Evolutionary conservation across 1,139 yeast genomes (phyloP).

Genomic region (Candida buenavistaensis): DNA sequence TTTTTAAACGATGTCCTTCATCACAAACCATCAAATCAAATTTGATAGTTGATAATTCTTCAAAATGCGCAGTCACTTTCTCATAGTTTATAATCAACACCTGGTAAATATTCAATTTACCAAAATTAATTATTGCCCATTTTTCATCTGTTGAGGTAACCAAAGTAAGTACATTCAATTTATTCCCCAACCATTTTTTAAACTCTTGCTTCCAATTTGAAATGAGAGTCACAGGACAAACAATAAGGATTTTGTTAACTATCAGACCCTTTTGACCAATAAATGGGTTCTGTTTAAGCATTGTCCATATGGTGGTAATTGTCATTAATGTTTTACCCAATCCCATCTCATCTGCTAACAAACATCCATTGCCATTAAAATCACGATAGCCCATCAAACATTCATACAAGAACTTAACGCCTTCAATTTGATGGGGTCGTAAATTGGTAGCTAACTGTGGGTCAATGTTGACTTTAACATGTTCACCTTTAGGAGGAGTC

Average conservation of each 20-base stretch:
- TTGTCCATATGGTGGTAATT: constrained; percentile 80
- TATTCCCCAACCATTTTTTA: constrained; percentile 83
- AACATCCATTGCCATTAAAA: constrained; percentile 65
- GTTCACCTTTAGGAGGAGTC: constrained; percentile 15
- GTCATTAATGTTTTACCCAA: constrained; percentile 91
- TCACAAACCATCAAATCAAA: constrained; percentile 87
- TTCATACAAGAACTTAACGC: constrained; percentile 76
- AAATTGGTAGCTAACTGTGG: constrained; percentile 56
- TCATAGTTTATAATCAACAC: constrained; percentile 89
- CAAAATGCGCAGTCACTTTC: constrained; percentile 59
- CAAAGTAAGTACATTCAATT: constrained; percentile 59
- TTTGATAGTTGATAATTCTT: constrained; percentile 48
- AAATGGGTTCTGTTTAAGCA: constrained; percentile 71
- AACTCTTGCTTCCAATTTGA: constrained; percentile 90
- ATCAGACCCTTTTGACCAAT: constrained; percentile 33
- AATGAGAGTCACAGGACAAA: constrained; percentile 90
- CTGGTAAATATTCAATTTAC: constrained; percentile 71
- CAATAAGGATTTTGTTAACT: constrained; percentile 64
- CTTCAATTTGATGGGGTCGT: constrained; percentile 85
- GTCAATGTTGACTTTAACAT: constrained; percentile 67
- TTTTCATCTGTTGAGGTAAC: constrained; percentile 55
- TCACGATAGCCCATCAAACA: constrained; percentile 71
- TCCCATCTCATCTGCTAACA: constrained; percentile 97
- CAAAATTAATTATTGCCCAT: constrained; percentile 60
- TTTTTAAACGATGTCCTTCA: constrained; percentile 90